Evolutionary conservation across 2,329 filamentous ascomycete genomes (phyloP).

Genomic region (Hymenoscyphus fructigenus): DNA sequence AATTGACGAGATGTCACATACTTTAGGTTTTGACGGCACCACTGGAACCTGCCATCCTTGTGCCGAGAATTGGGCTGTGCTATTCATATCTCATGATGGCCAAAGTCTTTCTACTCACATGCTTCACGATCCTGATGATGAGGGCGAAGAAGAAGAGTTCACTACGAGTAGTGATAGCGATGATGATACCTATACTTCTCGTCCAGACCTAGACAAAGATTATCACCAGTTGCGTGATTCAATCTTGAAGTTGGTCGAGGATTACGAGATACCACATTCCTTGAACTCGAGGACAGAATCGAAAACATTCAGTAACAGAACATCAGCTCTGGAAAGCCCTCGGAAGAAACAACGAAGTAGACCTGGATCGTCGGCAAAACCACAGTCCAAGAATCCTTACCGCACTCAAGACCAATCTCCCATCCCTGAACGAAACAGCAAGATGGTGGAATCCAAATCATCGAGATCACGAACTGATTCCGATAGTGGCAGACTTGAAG

Average conservation of each 20-base stretch:
- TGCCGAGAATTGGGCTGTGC: slow-evolving; percentile 77
- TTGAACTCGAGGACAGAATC: slow-evolving; percentile 58
- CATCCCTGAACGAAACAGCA: slow-evolving; percentile 17
- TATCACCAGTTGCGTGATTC: slow-evolving; percentile 80
- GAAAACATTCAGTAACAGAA: slow-evolving; percentile 70
- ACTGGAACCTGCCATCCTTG: slow-evolving; percentile 75
- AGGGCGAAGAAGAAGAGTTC: slow-evolving; percentile 64
- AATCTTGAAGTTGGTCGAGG: slow-evolving; percentile 76
- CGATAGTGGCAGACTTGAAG: slow-evolving; percentile 38
- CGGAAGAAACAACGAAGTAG: slow-evolving; percentile 60
- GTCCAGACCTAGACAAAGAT: slow-evolving; percentile 69
- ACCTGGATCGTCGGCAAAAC: slow-evolving; percentile 47
- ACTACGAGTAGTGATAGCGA: slow-evolving; percentile 60
- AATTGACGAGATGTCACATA: slow-evolving; percentile 68
- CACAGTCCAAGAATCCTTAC: slow-evolving; percentile 55
- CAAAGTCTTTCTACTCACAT: slow-evolving; percentile 68
- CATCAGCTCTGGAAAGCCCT: slow-evolving; percentile 48
- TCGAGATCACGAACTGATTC: slow-evolving; percentile 24
- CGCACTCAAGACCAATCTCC: slow-evolving; percentile 35
- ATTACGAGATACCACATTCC: slow-evolving; percentile 75
- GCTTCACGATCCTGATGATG: slow-evolving; percentile 68
- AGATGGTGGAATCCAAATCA: slow-evolving; percentile 20
- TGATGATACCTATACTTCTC: slow-evolving; percentile 54
- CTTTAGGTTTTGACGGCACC: slow-evolving; percentile 61
- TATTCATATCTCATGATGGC: slow-evolving; percentile 75